Conservation (phyloP, 176 grass and related monocot species). For the Carex pumila region DNA sequence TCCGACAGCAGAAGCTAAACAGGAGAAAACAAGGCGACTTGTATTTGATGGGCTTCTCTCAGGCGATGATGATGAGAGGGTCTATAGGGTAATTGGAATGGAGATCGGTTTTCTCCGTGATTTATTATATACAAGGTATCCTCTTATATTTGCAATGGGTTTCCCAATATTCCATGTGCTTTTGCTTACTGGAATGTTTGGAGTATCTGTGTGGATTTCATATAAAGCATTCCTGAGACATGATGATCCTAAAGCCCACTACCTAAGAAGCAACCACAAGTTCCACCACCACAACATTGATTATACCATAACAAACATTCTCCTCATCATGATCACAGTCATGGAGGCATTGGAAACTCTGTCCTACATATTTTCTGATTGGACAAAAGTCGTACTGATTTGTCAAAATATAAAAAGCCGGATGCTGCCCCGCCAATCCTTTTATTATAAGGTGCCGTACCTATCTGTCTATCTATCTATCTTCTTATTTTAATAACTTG, state of each 20-base stretch:
- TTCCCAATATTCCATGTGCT: slow-evolving; percentile 19
- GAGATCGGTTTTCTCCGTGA: slow-evolving; percentile 36
- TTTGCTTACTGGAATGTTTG: slow-evolving; percentile 19
- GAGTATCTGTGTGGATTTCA: slow-evolving; percentile 12
- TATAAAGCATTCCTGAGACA: background rate
- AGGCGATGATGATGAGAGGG: background rate
- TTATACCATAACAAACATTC: slow-evolving; percentile 17
- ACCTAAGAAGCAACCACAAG: background rate
- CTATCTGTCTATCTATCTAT: background rate
- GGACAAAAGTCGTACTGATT: slow-evolving; percentile 24
- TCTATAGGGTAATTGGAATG: slow-evolving; percentile 26
- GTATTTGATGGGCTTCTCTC: slow-evolving; percentile 25
- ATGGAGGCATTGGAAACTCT: slow-evolving; percentile 32
- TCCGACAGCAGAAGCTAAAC: background rate
- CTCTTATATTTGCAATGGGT: slow-evolving; percentile 30
- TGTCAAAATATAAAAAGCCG: background rate
- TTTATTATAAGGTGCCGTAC: background rate
- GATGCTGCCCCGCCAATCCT: background rate
- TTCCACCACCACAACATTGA: background rate
- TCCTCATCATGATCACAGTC: slow-evolving; percentile 11
- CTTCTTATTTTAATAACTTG: background rate
- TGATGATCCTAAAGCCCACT: background rate
- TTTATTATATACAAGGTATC: slow-evolving; percentile 37
- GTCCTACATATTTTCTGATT: slow-evolving; percentile 31
- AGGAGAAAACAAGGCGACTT: background rate